Base-by-base conservation (phyloP, 768 basidiomycete genomes). In the Lactarius deliciosus region DNA sequence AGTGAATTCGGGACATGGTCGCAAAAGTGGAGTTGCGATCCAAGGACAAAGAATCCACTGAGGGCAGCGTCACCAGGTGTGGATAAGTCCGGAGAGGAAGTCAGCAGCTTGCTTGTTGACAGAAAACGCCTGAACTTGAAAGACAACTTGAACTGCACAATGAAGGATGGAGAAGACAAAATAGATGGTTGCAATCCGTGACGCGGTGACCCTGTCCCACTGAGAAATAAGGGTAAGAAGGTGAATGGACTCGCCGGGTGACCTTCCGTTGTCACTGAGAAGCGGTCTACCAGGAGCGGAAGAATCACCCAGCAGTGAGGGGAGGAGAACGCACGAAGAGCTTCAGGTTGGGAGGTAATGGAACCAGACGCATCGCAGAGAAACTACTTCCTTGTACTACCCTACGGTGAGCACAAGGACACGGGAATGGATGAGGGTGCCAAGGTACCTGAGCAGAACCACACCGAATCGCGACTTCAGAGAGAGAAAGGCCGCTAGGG, bases 161-260 rank as follows among this genome's bases (percentile, higher is more conserved):
- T 91, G 88, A 55, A 85, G 58, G 60, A 88, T 64, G 25, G 90
- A 87, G 74, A 91, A 89, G 54, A 80, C 62, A 73, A 90, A 85
- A 75, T 91, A 93, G 72, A 85, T 72, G 67, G 81, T 78, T 22
- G 90, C 87, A 61, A 89, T 79, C 43, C 81, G 81, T 57, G 90
- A 89, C 72, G 86, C 85, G 25, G 88, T 87, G 71, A 91, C 78
- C 64, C 89, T 83, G 64, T 84, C 80, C 86, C 87, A 89, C 89
- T 91, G 72, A 18, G 53, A 28, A 38, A 57, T 30, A 34, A 16
- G 1, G 1, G 25, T 16, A 18, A 60, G 58, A 43, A 28, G 30
- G 25, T 8, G 7, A 10, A 34, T 8, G 9, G 7, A 47, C 2
- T 15, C 18, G n/a, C 30, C 22, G 28, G 55, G 36, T 34, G 55